phyloP scores from a whole-genome alignment of 2,329 filamentous ascomycete genomes.

The Pseudovirgaria hyperparasitica region DNA sequence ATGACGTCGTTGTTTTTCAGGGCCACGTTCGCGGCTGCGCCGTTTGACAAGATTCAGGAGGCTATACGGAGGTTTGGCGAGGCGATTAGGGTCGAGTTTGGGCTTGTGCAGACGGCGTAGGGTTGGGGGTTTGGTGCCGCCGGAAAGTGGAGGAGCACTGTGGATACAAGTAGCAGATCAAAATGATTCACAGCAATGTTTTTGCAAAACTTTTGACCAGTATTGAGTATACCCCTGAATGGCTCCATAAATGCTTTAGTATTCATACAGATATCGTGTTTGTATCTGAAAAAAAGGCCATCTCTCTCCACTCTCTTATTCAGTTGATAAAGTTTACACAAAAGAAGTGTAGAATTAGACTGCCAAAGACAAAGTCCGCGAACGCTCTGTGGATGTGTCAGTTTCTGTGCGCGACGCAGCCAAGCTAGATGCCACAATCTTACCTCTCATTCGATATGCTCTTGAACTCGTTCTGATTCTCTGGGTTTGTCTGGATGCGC shows the following conservation, averaged over 20 bases:
- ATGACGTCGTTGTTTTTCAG: conserved; percentile 68
- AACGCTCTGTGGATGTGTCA: conserved; percentile 46
- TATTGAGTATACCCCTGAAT: too few relatives aligned
- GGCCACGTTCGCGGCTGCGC: conserved; percentile 77
- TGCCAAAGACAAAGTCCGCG: conserved; percentile 90
- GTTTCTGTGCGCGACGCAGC: not conserved
- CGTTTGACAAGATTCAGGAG: conserved; percentile 35
- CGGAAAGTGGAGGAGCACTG: too few relatives aligned
- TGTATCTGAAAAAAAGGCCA: too few relatives aligned
- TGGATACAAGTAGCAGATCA: too few relatives aligned
- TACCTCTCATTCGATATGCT: conserved; percentile 71
- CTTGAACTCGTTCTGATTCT: conserved; percentile 68
- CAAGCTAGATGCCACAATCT: conserved; percentile 8
- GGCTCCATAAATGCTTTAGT: too few relatives aligned
- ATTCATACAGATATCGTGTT: too few relatives aligned
- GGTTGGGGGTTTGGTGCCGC: too few relatives aligned
- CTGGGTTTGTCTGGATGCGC: conserved; percentile 80
- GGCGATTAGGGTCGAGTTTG: conserved; percentile 54
- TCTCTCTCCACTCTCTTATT: conserved; percentile 10
- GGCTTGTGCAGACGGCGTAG: conserved; percentile 18
- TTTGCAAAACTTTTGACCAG: too few relatives aligned
- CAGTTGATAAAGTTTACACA: conserved; percentile 99
- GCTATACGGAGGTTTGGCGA: conserved; percentile 53
- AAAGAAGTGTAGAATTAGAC: conserved; percentile 94
- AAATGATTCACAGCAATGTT: too few relatives aligned